Evolutionary conservation across 73 alveolate species (phyloP), one percentile per base, ranked within the genome.

Genomic region (Paramecium bursaria): DNA sequence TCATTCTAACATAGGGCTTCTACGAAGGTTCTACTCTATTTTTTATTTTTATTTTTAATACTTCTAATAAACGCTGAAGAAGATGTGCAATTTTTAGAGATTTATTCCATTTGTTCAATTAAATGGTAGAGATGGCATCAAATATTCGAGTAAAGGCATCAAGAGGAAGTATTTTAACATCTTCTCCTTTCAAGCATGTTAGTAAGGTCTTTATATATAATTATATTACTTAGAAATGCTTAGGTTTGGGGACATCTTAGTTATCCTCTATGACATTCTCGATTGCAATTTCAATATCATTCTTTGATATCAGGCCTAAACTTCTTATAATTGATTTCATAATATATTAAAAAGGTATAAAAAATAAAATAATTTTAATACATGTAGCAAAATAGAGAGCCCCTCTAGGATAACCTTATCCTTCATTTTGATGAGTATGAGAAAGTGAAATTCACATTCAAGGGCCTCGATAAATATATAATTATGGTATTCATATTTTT

Each of bases 121-220:
- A 25, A 2, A 67, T 39, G 21, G 33, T 11, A 67, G 50, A 67
- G 14, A 67, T 21, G 15, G 44, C 23, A 42, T 67, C 82, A 44
- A 39, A 67, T 53, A 67, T 25, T 67, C 33, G 33, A 67, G 33
- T 67, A 19, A 67, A 67, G 21, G 82, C 82, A 67, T 67, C 82
- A 21, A 67, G 27, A 19, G 82, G 82, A 15, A 67, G 35, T 25
- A 67, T 67, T 17, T 67, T 67, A 21, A 19, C 14, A 67, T 67
- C 82, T 42, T 67, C 19, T 21, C 82, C 82, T 42, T 67, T 67
- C 22, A 67, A 39, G 15, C 82, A 67, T 67, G n/a, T n/a, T n/a
- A n/a, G n/a, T n/a, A n/a, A n/a, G n/a, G n/a, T n/a, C n/a, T n/a
- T n/a, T n/a, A n/a, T n/a, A n/a, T n/a, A n/a, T n/a, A n/a, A n/a